These are phyloP conservation scores for Brassica hybrid DNA, from an alignment of 441 rosid genomes.

Conservation along the genomic window DNA sequence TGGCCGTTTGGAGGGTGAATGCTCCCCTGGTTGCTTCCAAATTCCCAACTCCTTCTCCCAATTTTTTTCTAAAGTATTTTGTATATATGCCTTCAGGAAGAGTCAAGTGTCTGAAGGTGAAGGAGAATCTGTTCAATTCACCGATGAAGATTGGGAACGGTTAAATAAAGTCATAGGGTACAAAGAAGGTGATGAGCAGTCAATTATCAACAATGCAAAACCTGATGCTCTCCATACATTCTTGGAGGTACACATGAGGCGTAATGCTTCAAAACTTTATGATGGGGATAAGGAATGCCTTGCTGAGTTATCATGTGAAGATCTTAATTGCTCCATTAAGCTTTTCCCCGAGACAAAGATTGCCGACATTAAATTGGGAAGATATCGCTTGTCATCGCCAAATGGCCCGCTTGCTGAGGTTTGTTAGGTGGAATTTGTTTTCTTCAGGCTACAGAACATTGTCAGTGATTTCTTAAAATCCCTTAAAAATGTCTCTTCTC, in stretches of 20 bases:
- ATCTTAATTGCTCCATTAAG: conserved; percentile 77
- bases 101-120: conserved; percentile 68
- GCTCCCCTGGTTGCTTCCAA: conserved; percentile 28
- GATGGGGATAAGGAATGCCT: conserved; percentile 69
- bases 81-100: conserved; percentile 60
- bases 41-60: conserved; percentile 7
- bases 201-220: conserved; percentile 54
- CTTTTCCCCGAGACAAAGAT: conserved; percentile 95
- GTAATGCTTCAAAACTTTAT: conserved; percentile 93
- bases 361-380: conserved; percentile 84
- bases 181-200: conserved; percentile 79
- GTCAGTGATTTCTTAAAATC: conserved; percentile 32
- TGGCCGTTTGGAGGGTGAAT: conserved; percentile 97
- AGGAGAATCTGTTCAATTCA: conserved; percentile 74
- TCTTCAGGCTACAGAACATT: conserved; percentile 22
- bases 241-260: conserved; percentile 92
- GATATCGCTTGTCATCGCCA: conserved; percentile 93
- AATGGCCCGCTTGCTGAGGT: conserved; percentile 97
- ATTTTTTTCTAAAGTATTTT: conserved; percentile 27
- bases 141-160: conserved; percentile 95
- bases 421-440: conserved; percentile 23
- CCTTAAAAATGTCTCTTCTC: conserved; percentile 29
- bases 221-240: conserved; percentile 75
- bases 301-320: conserved; percentile 94
- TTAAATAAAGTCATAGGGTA: conserved; percentile 89